Evolutionary conservation across 164 flowering plant species (phyloP), one percentile per base, ranked within the genome.

Genomic region (Piper longum): DNA sequence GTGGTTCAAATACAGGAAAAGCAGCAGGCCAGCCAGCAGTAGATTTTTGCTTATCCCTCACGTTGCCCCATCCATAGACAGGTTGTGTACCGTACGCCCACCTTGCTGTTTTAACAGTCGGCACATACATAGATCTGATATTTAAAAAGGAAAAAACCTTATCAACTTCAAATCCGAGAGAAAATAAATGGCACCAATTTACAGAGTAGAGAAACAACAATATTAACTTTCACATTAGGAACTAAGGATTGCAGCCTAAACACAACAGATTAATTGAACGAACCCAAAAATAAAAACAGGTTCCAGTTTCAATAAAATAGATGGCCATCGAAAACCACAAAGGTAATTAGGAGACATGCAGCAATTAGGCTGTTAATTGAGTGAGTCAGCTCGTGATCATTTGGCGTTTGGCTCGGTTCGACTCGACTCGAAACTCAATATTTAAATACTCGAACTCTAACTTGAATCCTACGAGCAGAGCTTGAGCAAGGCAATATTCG

Each of bases 1-100:
- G 98, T 60, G 98, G 98, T 73, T 93, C 98, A 79, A 89, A 93
- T 36, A 93, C 86, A 64, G 98, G 98, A 77, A 93, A 86, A 56
- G 95, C 97, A 61, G 98, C 98, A 66, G 85, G 95, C 98, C 98
- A 93, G 36, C 98, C 96, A 7, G 98, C 98, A 8, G 98, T 86
- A 5, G 98, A 72, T 77, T 88, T 86, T 72, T 89, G 98, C 64
- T 82, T 85, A 40, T 85, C 77, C 41, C 75, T 77, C 64, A 86
- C 91, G 76, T 88, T 67, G 18, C 98, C 98, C 98, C 98, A 93
- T 19, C 98, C 98, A 81, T 82, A 90, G 56, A 85, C 70, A 45
- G 96, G 97, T 39, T 81, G 95, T 8, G 96, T 89, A 74, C 89
- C 81, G 67, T 86, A 89, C 71, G 84, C 90, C 98, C 98, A 93